These are phyloP conservation scores for Agapanthus africanus DNA, from an alignment of 106 monocot species.

Conservation along the genomic window DNA sequence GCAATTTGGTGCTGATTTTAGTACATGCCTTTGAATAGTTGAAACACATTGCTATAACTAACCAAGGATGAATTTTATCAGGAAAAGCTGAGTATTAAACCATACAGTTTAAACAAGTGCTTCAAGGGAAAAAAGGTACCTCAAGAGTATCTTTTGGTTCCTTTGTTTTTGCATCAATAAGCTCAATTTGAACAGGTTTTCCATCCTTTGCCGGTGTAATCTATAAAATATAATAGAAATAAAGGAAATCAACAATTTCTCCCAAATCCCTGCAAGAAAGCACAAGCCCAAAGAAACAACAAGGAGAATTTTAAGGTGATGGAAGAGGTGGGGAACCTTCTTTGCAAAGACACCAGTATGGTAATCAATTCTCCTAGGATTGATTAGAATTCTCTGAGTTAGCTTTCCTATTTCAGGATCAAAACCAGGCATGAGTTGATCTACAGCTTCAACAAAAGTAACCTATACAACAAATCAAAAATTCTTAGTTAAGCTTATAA, in stretches of 20 bases:
- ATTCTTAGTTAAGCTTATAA: background rate
- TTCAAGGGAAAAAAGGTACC: slow-evolving; percentile 19
- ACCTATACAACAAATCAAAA: slow-evolving; percentile 43
- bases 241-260: slow-evolving; percentile 1
- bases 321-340: slow-evolving; percentile 37
- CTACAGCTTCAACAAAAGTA: slow-evolving; percentile 91
- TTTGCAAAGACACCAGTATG: slow-evolving; percentile 90
- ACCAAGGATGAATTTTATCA: background rate
- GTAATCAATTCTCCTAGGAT: slow-evolving; percentile 90
- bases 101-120: background rate
- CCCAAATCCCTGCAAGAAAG: slow-evolving; percentile 3
- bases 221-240: slow-evolving; percentile 29
- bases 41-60: background rate
- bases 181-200: slow-evolving; percentile 88
- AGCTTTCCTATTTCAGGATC: slow-evolving; percentile 97
- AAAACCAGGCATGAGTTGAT: slow-evolving; percentile 99
- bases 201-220: slow-evolving; percentile 98
- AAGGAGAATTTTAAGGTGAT: background rate
- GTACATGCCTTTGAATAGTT: background rate
- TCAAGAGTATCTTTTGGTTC: slow-evolving; percentile 73
- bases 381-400: slow-evolving; percentile 87
- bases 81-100: background rate
- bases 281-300: background rate
- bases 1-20: background rate
- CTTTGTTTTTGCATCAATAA: slow-evolving; percentile 95